These are phyloP conservation scores for Cajanus cajan DNA, from an alignment of 306 rosid species.

Conservation along the genomic window DNA sequence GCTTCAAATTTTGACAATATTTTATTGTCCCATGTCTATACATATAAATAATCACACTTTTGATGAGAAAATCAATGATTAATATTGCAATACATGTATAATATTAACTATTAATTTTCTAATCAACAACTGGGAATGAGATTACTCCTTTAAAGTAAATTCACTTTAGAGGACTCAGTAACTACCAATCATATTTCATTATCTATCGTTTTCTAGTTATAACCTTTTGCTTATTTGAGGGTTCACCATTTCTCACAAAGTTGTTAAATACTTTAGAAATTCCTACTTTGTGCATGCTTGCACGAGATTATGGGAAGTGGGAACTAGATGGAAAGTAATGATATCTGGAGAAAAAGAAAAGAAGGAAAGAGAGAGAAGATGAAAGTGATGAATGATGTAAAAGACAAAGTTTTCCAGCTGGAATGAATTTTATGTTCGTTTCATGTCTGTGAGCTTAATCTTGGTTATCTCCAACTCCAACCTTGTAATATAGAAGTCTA, in stretches of 20 bases:
- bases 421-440: neutral
- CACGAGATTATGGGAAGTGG: neutral
- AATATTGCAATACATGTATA: neutral
- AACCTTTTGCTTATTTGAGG: neutral
- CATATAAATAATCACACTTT: neutral
- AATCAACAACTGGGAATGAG: no score
- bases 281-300: neutral
- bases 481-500: neutral
- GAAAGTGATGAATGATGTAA: neutral
- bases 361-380: neutral
- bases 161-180: neutral
- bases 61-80: neutral
- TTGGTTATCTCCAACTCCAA: neutral
- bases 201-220: neutral
- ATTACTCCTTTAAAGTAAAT: no score
- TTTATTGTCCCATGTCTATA: conserved; percentile 13
- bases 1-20: neutral
- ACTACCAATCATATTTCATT: neutral
- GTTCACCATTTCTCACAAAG: neutral
- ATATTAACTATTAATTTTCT: no score
- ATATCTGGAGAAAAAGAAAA: neutral
- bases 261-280: neutral
- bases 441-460: neutral
- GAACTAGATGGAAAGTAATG: neutral
- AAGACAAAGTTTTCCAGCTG: neutral